A percentile compares a stretch with the other conserved stretches of the same genome.
Conservation (phyloP, 2,329 filamentous ascomycete species). For the Xylaria sp. region DNA sequence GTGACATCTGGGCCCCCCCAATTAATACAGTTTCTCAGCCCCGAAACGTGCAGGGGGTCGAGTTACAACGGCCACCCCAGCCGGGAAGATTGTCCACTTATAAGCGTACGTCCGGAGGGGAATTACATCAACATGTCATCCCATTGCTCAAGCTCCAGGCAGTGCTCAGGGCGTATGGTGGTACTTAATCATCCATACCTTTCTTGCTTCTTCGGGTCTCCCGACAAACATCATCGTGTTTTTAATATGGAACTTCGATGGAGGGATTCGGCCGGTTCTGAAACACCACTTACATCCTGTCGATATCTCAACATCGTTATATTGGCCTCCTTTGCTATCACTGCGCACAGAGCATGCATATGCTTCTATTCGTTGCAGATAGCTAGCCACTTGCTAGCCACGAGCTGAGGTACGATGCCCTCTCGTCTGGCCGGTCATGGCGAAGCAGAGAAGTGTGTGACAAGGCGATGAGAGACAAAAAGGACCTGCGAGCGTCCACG, state of each 20-base stretch:
- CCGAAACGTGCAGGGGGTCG: slow-evolving; percentile 17
- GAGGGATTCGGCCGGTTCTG: background rate
- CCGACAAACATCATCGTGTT: background rate
- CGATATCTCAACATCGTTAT: background rate
- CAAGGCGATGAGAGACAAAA: background rate
- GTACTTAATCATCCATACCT: background rate
- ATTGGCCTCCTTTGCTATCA: background rate
- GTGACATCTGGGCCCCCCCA: slow-evolving; percentile 2
- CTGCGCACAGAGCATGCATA: background rate
- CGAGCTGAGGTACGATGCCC: background rate
- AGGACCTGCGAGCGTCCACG: background rate
- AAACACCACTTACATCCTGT: background rate
- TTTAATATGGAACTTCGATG: background rate
- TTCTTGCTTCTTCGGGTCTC: background rate
- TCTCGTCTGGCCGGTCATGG: background rate
- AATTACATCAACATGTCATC: background rate
- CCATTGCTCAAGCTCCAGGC: background rate
- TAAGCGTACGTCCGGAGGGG: background rate
- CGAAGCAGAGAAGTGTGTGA: background rate
- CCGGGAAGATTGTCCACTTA: background rate
- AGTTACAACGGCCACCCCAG: background rate
- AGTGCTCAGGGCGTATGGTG: background rate
- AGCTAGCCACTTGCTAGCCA: background rate
- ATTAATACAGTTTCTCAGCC: slow-evolving; percentile 13
- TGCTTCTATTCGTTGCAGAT: background rate